Conservation (phyloP, 768 basidiomycete genomes). For the Mycena filopes region DNA sequence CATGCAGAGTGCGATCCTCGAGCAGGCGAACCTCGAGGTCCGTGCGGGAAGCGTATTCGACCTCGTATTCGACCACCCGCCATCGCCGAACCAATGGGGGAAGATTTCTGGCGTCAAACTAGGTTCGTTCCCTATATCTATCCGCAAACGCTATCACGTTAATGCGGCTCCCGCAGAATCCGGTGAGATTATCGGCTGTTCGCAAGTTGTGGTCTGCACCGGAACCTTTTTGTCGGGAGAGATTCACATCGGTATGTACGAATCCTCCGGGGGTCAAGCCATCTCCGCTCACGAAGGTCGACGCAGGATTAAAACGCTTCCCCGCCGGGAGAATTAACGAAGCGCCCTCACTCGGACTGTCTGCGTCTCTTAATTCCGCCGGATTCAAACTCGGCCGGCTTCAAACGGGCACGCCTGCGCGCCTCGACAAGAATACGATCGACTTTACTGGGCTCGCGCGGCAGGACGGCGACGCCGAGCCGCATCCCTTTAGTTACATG, state of each 20-base stretch:
- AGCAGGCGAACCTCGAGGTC: conserved; percentile 77
- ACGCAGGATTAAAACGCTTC: conserved; percentile 71
- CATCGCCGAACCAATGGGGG: conserved; percentile 57
- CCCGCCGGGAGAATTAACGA: conserved; percentile 85
- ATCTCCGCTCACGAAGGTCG: too few species aligned
- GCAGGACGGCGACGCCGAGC: conserved; percentile 75
- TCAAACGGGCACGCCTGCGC: conserved; percentile 89
- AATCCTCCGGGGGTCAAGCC: too few species aligned
- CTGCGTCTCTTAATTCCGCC: conserved; percentile 75
- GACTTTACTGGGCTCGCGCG: conserved; percentile 67
- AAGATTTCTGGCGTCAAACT: conserved; percentile 73
- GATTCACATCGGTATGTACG: conserved; percentile 84
- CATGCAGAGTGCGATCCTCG: conserved; percentile 77
- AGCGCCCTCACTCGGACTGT: conserved; percentile 77
- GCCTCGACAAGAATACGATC: conserved; percentile 77
- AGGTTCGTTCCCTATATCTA: conserved; percentile 50
- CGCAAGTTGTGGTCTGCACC: conserved; percentile 88
- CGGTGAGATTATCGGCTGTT: conserved; percentile 79
- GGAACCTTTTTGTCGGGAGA: conserved; percentile 93
- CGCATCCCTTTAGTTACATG: conserved; percentile 82
- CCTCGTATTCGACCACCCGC: conserved; percentile 70
- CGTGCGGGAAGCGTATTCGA: conserved; percentile 83
- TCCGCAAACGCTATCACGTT: not conserved
- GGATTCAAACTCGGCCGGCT: conserved; percentile 87
- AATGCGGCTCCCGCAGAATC: conserved; percentile 61